Conservation (phyloP, 805 yeast genomes). For the Maudiozyma turicensis region DNA sequence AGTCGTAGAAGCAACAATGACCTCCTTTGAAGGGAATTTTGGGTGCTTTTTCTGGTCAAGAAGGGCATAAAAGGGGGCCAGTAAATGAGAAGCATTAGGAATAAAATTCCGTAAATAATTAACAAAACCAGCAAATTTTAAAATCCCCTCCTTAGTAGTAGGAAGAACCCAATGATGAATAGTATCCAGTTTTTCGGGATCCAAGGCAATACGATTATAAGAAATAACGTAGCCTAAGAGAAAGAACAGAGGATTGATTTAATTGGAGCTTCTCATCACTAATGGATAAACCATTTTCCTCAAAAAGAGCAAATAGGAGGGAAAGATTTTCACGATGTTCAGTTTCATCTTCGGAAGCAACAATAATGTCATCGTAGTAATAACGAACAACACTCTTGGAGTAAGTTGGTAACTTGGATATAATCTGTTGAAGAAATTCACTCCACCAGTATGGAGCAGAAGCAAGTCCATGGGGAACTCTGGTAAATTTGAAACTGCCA, state of each 20-base stretch:
- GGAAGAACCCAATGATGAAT: not conserved
- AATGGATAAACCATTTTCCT: not conserved
- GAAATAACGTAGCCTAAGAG: not conserved
- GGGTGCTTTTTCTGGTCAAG: not conserved
- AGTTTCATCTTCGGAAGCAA: not conserved
- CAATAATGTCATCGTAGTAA: not conserved
- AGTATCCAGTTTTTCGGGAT: not conserved
- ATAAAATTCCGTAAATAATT: not conserved
- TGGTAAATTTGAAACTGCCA: conserved; percentile 3
- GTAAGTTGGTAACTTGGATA: not conserved
- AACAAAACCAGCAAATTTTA: not conserved
- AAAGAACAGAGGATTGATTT: not conserved
- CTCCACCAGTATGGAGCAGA: conserved; percentile 2
- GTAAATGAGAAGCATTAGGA: not conserved
- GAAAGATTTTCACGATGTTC: not conserved
- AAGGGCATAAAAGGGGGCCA: not conserved
- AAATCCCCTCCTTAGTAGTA: not conserved
- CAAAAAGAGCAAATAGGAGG: not conserved
- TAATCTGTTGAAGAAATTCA: conserved; percentile 1
- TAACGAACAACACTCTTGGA: not conserved
- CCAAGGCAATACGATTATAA: not conserved
- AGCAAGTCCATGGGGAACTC: not conserved
- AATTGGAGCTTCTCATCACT: conserved; percentile 2
- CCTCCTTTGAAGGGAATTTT: not conserved
- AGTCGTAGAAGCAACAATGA: not conserved